phyloP scores from a whole-genome alignment of 1,284 basidiomycete genomes.

The Fomitopsis schrenkii region DNA sequence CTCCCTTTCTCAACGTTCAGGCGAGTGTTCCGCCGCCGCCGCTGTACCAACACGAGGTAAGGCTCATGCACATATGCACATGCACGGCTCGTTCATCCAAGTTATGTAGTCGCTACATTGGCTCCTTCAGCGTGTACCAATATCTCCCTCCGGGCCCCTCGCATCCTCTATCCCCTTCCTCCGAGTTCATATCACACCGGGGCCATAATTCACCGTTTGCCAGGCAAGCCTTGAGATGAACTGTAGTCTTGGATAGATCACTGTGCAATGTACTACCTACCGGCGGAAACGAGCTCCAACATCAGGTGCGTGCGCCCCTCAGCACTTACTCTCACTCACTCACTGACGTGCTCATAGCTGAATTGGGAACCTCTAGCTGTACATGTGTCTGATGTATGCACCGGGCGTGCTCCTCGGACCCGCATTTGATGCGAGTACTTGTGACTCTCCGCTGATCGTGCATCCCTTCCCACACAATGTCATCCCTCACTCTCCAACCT shows the following conservation, averaged over 20 bases:
- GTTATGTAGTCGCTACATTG: too few species aligned
- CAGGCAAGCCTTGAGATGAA: too few species aligned
- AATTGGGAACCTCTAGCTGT: slow-evolving; percentile 38
- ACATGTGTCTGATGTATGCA: slow-evolving; percentile 31
- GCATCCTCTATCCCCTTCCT: too few species aligned
- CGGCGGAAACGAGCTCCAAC: slow-evolving; percentile 28
- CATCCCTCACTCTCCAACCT: not conserved
- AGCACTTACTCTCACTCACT: slow-evolving; percentile 1
- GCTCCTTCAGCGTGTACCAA: too few species aligned
- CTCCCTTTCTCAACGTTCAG: too few species aligned
- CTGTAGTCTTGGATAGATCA: not conserved
- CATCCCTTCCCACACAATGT: not conserved
- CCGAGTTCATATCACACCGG: too few species aligned
- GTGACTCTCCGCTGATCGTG: slow-evolving; percentile 22
- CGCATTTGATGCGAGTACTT: slow-evolving; percentile 31
- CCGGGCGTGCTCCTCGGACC: slow-evolving; percentile 29
- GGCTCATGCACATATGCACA: too few species aligned
- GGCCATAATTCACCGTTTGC: too few species aligned
- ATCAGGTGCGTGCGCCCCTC: slow-evolving; percentile 19
- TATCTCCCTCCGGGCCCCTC: too few species aligned
- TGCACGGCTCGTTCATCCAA: too few species aligned
- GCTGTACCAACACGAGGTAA: too few species aligned
- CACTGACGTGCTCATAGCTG: slow-evolving; percentile 29
- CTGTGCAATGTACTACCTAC: slow-evolving; percentile 13
- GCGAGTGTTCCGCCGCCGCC: too few species aligned